Base-by-base conservation (phyloP, 2,329 filamentous ascomycete species). In the Monosporascus sp. region DNA sequence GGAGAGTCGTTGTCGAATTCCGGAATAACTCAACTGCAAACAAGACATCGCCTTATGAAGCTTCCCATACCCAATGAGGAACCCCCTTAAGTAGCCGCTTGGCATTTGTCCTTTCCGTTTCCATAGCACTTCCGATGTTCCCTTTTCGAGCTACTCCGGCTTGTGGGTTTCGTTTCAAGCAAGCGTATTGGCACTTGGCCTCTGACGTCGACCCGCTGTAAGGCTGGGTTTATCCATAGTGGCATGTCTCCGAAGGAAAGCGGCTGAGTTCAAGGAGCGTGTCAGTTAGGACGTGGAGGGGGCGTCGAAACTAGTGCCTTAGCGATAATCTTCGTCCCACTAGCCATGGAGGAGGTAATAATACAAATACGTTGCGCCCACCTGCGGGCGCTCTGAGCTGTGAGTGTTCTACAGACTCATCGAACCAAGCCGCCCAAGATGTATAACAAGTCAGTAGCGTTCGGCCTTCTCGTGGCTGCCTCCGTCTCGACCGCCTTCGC, bases 381-480 rank as follows among this genome's bases (percentile, higher is more conserved):
- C 24, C n/a, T 25, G 42, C 22, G 8, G 1, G 25, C 5, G 24
- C 14, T 7, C 22, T 46, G 20, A n/a, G 20, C 9, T 31, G 22
- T 15, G 42, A 45, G 24, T 7, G 11, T 11, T 14, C 8, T 6
- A 6, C 39, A 24, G 1, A 20, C 17, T 42, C 22, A 20, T 42
- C 9, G 11, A 20, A 24, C 39, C 18, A 18, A 44, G 41, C 25
- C 24, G n/a, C 9, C 31, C 22, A 46, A 53, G 15, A 61, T 59
- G 57, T 39, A 53, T 51, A 20, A 34, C 31, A 34, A 34, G 6
- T 52, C 54, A 42, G 38, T 48, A 17, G 34, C 20, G 42, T 49
- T 60, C 47, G 25, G 44, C 53, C 52, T 61, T 50, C 25, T 58
- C 34, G 51, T 58, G 25, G 54, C 57, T 42, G 49, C 47, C 37